These are phyloP conservation scores for Lupinus albus DNA, from an alignment of 306 rosid species.

Conservation along the genomic window DNA sequence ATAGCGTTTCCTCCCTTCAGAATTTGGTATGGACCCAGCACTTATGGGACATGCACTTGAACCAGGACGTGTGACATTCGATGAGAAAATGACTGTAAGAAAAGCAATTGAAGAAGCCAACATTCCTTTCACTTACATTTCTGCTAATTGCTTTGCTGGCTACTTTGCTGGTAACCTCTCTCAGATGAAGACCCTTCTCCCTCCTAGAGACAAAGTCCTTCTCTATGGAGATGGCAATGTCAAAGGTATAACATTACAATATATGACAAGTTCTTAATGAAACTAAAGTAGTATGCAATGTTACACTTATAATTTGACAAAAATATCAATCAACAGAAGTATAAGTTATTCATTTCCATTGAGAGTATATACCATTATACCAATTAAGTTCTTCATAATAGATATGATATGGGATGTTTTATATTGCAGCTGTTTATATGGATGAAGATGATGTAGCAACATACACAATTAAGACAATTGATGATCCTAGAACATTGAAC, in stretches of 20 bases:
- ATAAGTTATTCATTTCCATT: no score
- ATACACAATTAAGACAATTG: constrained; percentile 73
- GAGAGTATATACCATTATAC: no score
- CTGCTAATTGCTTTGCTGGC: constrained; percentile 76
- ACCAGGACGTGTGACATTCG: constrained; percentile 82
- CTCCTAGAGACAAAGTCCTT: constrained; percentile 63
- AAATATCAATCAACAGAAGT: no score
- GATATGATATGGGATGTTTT: constrained; percentile 12
- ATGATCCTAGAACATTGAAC: constrained; percentile 78
- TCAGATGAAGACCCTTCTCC: constrained; percentile 67
- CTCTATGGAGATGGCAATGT: constrained; percentile 72
- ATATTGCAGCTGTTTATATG: constrained; percentile 49
- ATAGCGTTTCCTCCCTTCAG: constrained; percentile 90
- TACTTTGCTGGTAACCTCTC: constrained; percentile 76
- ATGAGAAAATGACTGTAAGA: constrained; percentile 73
- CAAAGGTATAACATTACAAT: constrained; percentile 56
- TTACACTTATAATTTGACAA: no score
- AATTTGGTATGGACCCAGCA: constrained; percentile 83
- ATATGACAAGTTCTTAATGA: no score
- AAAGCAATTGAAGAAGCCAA: constrained; percentile 78
- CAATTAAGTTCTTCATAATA: background rate
- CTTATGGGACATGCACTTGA: constrained; percentile 81
- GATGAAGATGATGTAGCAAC: constrained; percentile 76
- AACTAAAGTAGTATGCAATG: no score
- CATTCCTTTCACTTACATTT: constrained; percentile 75